These are phyloP conservation scores for Juncus effusus DNA, from an alignment of 176 grass and related monocot genomes.

Conservation along the genomic window DNA sequence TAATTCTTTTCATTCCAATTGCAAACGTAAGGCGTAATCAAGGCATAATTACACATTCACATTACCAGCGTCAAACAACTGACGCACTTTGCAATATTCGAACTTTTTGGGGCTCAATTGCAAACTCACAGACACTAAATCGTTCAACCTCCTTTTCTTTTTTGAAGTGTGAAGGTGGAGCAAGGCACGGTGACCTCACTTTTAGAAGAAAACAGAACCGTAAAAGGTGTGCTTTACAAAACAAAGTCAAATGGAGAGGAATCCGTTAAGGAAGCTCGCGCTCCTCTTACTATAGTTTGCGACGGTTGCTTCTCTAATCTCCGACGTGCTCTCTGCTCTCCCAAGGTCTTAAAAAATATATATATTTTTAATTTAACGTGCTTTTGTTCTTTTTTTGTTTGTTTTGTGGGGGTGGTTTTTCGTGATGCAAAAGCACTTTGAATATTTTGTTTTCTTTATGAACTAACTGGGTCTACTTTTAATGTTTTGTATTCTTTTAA, in stretches of 20 bases:
- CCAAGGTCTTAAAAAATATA: conserved; percentile 61
- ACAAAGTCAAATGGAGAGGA: conserved; percentile 74
- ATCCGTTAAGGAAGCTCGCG: conserved; percentile 44
- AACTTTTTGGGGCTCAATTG: too few species aligned
- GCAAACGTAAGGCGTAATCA: too few species aligned
- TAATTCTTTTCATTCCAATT: too few species aligned
- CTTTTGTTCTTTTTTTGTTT: conserved; percentile 1
- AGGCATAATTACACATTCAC: too few species aligned
- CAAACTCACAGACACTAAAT: too few species aligned
- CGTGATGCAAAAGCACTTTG: too few species aligned
- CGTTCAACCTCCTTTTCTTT: conserved; percentile 3
- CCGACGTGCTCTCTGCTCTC: conserved; percentile 68
- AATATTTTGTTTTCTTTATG: too few species aligned
- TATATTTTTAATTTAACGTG: conserved; percentile 1
- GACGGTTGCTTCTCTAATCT: conserved; percentile 99
- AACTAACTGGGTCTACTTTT: too few species aligned
- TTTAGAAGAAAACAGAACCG: conserved; percentile 81
- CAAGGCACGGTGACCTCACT: conserved; percentile 93
- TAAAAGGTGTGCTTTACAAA: conserved; percentile 90
- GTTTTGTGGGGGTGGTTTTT: too few species aligned
- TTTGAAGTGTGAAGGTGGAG: conserved; percentile 73
- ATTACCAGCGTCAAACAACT: too few species aligned
- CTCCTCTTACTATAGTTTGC: conserved; percentile 90
- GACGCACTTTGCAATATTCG: too few species aligned
- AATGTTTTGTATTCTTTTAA: too few species aligned